phyloP scores from a whole-genome alignment of 345 rosid genomes.

The Citrus inodora region DNA sequence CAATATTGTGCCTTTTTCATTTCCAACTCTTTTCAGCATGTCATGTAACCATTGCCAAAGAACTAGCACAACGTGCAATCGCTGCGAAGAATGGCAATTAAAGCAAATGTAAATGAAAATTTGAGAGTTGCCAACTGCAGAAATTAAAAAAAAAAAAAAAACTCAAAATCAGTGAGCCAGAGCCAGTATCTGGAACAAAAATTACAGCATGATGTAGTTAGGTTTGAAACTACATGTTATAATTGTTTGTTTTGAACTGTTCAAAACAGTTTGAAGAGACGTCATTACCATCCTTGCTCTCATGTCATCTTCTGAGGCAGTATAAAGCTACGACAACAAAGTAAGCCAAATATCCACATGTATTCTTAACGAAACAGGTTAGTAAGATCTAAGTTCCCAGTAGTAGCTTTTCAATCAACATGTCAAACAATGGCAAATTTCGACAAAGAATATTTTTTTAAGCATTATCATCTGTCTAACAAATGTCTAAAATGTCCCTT shows the following conservation, averaged over 20 bases:
- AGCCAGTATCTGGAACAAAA: not conserved
- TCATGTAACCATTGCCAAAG: not conserved
- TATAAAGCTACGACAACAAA: not conserved
- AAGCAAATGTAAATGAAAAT: not conserved
- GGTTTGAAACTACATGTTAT: not conserved
- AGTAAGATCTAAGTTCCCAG: not conserved
- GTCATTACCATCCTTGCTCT: not conserved
- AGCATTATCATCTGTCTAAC: slow-evolving; percentile 8
- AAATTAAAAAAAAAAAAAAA: not conserved
- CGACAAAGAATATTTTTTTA: not conserved
- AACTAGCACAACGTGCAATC: not conserved
- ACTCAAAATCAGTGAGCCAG: not conserved
- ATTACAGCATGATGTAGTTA: not conserved
- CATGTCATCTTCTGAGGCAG: not conserved
- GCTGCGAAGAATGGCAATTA: too few relatives aligned
- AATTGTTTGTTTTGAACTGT: not conserved
- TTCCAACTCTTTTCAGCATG: not conserved
- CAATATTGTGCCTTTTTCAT: not conserved
- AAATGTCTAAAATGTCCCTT: slow-evolving; percentile 10
- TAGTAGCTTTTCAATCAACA: slow-evolving; percentile 5
- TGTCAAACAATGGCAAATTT: slow-evolving; percentile 11
- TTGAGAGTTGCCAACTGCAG: not conserved
- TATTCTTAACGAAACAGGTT: not conserved
- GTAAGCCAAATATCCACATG: not conserved
- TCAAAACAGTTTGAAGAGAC: not conserved